These are phyloP conservation scores for Schizothecium vesticola DNA, from an alignment of 495 filamentous ascomycete species.

Conservation along the genomic window DNA sequence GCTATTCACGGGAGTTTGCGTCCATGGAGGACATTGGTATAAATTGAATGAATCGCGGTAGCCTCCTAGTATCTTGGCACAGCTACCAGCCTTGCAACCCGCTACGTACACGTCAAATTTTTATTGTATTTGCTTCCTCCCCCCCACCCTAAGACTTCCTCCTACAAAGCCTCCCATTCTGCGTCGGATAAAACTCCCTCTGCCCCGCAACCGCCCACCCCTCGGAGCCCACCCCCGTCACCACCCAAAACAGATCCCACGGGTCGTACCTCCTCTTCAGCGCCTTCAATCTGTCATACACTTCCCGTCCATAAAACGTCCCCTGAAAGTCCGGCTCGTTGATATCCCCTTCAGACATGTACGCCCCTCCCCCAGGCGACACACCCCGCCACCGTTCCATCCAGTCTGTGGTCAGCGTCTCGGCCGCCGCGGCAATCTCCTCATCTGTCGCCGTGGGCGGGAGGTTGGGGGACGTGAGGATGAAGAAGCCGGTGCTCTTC, in stretches of 20 bases:
- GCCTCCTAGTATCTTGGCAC: too few species aligned
- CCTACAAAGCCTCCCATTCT: constrained; percentile 36
- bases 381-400: constrained; percentile 36
- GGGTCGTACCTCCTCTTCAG: constrained; percentile 55
- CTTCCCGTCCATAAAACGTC: constrained; percentile 51
- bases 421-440: constrained; percentile 34
- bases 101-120: too few species aligned
- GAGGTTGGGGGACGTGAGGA: constrained; percentile 38
- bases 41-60: too few species aligned
- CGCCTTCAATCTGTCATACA: constrained; percentile 44
- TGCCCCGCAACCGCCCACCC: constrained; percentile 34
- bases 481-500: constrained; percentile 39
- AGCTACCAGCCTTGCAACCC: too few species aligned
- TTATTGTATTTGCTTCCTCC: too few species aligned
- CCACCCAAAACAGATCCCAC: constrained; percentile 48
- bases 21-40: too few species aligned
- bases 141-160: too few species aligned
- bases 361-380: constrained; percentile 39
- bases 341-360: constrained; percentile 49
- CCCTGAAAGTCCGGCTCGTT: constrained; percentile 56
- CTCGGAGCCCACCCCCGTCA: constrained; percentile 51
- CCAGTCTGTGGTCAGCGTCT: constrained; percentile 49
- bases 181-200: constrained; percentile 22
- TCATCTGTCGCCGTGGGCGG: constrained; percentile 32
- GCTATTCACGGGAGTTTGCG: too few species aligned